Conservation (phyloP, 1,284 basidiomycete genomes). For the Termitomyces sp. region DNA sequence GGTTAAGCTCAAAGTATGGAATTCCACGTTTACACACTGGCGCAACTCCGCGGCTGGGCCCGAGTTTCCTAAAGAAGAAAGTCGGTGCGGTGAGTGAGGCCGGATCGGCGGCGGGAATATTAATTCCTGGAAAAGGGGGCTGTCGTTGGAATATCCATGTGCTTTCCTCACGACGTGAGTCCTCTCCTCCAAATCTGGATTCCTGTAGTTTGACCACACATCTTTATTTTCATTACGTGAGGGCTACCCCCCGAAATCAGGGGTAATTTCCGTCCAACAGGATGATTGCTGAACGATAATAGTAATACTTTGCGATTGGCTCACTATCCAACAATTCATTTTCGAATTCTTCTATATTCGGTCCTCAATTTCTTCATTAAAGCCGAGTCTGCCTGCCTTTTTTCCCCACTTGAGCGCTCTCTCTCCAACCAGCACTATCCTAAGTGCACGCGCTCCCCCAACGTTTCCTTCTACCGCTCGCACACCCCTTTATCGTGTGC, state of each 20-base stretch:
- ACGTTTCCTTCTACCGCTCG: constrained; percentile 17
- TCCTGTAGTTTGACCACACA: constrained; percentile 24
- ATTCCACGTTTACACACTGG: constrained; percentile 11
- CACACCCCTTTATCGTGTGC: constrained; percentile 18
- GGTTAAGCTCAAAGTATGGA: neutral
- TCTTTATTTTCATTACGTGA: constrained; percentile 45
- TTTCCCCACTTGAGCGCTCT: constrained; percentile 54
- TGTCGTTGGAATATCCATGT: constrained; percentile 20
- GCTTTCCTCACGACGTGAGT: constrained; percentile 23
- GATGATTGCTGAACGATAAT: constrained; percentile 6
- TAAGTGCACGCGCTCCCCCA: constrained; percentile 24
- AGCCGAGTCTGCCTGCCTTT: constrained; percentile 56
- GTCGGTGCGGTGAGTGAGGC: constrained; percentile 1
- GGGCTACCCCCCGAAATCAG: constrained; percentile 45
- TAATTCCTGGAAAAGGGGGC: constrained; percentile 21
- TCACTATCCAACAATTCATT: constrained; percentile 42
- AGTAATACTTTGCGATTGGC: constrained; percentile 8
- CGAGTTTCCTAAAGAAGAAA: constrained; percentile 13
- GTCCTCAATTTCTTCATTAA: constrained; percentile 66
- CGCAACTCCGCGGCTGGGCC: constrained; percentile 24
- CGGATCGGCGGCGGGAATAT: constrained; percentile 28
- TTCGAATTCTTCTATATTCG: constrained; percentile 62
- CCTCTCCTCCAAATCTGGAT: constrained; percentile 13
- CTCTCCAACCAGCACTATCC: constrained; percentile 33
- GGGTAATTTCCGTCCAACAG: constrained; percentile 29